phyloP scores from a whole-genome alignment of 164 flowering plant genomes.

The Stephania japonica region DNA sequence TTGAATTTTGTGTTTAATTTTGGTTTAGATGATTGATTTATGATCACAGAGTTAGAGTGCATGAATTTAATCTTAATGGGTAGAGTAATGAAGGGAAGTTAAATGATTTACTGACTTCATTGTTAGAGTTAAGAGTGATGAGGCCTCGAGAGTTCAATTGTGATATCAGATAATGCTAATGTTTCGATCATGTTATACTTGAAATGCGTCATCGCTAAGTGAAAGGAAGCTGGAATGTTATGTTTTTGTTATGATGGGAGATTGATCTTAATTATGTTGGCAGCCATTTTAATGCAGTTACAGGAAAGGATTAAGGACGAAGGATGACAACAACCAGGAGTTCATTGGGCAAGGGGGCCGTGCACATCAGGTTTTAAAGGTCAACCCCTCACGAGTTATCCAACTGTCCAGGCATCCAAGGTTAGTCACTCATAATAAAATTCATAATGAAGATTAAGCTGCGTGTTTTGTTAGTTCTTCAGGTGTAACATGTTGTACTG shows the following conservation, averaged over 20 bases:
- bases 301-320: conserved; percentile 51
- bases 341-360: conserved; percentile 18
- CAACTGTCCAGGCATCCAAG: conserved; percentile 84
- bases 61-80: neutral
- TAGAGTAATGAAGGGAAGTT: no score
- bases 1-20: neutral
- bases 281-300: conserved; percentile 9
- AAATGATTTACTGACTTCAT: no score
- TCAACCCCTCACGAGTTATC: conserved; percentile 58
- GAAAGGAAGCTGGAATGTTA: neutral
- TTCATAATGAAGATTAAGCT: neutral
- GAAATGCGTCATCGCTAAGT: neutral
- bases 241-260: neutral
- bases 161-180: no score
- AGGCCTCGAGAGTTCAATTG: neutral
- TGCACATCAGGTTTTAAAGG: conserved; percentile 19
- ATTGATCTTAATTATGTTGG: neutral
- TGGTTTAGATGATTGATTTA: neutral
- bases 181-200: neutral
- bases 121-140: no score
- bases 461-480: neutral
- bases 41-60: neutral
- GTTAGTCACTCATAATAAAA: conserved; percentile 45
- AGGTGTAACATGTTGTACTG: neutral
- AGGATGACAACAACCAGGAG: conserved; percentile 22